A percentile compares a stretch with the other conserved stretches of the same genome.
Conservation (phyloP, 2,329 filamentous ascomycete genomes). For the Aspergillus luchuensis region DNA sequence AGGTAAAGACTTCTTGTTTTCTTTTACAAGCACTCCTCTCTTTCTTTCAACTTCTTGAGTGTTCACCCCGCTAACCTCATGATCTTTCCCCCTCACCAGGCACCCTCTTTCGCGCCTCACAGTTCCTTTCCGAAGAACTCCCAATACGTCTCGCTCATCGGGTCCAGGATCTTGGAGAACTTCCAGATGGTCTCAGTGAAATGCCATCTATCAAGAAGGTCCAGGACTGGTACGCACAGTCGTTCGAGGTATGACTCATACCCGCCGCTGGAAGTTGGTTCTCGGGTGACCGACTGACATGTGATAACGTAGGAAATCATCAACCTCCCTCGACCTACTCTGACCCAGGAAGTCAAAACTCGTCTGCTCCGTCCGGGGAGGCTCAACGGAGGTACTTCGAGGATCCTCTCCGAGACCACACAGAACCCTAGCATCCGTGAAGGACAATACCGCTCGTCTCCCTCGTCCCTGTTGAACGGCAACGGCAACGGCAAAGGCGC, state of each 20-base stretch:
- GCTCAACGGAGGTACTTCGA: constrained; percentile 59
- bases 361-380: constrained; percentile 64
- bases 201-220: constrained; percentile 97
- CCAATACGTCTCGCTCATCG: constrained; percentile 95
- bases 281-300: constrained; percentile 25
- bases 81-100: constrained; percentile 53
- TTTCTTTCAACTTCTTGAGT: constrained; percentile 6
- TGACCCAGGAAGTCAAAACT: constrained; percentile 74
- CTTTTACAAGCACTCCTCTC: not conserved
- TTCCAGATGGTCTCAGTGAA: constrained; percentile 94
- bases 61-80: constrained; percentile 19
- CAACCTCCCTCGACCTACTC: constrained; percentile 72
- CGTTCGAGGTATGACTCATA: constrained; percentile 77
- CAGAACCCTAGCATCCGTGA: constrained; percentile 85
- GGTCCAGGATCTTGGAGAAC: constrained; percentile 86
- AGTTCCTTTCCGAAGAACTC: constrained; percentile 97
- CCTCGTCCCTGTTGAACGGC: constrained; percentile 40
- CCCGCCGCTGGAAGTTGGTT: constrained; percentile 4
- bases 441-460: constrained; percentile 70
- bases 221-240: constrained; percentile 98
- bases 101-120: constrained; percentile 93
- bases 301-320: constrained; percentile 72
- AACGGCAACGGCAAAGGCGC: constrained; percentile 56
- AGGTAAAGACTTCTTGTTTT: constrained; percentile 57
- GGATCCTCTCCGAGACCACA: constrained; percentile 77